These are phyloP conservation scores for Phanerochaete sordida DNA, from an alignment of 768 basidiomycete genomes.

Conservation along the genomic window DNA sequence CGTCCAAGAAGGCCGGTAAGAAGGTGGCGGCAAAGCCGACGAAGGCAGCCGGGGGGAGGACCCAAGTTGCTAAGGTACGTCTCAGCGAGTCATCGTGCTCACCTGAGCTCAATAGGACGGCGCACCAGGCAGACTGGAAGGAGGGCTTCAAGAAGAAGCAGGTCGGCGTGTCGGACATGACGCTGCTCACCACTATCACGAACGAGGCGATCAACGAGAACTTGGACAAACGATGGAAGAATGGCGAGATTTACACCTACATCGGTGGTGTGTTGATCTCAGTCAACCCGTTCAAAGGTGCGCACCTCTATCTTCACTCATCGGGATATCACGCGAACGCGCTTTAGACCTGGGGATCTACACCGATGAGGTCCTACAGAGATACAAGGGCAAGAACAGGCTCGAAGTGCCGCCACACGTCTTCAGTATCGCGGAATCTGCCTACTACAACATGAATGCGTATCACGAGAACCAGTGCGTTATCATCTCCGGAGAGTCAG, in stretches of 20 bases:
- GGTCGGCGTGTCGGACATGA: conserved; percentile 98
- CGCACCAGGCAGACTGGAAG: conserved; percentile 99
- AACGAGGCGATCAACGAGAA: conserved; percentile 99
- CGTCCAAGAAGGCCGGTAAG: conserved; percentile 89
- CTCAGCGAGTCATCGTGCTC: not conserved
- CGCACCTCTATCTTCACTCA: not conserved
- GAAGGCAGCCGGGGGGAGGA: conserved; percentile 44
- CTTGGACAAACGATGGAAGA: conserved; percentile 93
- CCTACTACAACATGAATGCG: conserved; percentile 99
- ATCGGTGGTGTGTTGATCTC: conserved; percentile 98
- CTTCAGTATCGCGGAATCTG: conserved; percentile 93
- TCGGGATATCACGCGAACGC: conserved; percentile 4
- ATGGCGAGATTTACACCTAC: conserved; percentile 97
- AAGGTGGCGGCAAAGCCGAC: conserved; percentile 65
- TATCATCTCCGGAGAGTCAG: conserved; percentile 98
- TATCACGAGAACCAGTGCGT: conserved; percentile 99
- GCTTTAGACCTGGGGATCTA: conserved; percentile 91
- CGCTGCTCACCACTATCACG: conserved; percentile 91
- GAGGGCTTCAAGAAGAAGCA: conserved; percentile 99
- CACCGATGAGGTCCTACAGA: conserved; percentile 80
- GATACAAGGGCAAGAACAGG: conserved; percentile 94
- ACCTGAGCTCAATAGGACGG: conserved; percentile 5
- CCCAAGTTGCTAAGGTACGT: conserved; percentile 74
- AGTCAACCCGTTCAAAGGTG: conserved; percentile 98
- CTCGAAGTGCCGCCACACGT: conserved; percentile 98